phyloP scores from a whole-genome alignment of 208 protist species.

The Trypanosoma grayi region DNA sequence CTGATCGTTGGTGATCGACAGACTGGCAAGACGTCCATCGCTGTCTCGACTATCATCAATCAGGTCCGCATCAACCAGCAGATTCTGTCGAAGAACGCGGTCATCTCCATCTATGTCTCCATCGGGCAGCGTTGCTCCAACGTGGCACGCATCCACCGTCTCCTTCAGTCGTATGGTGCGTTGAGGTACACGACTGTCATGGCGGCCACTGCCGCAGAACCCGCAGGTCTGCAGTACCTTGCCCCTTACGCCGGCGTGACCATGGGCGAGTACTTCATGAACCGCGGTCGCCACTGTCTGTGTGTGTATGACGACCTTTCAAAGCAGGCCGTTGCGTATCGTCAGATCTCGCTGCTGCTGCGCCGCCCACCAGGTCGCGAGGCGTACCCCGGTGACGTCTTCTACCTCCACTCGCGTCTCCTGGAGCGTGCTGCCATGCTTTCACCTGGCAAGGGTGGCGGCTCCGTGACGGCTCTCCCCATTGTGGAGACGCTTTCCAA shows the following conservation, averaged over 20 bases:
- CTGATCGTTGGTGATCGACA: conserved; percentile 94
- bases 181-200: conserved; percentile 91
- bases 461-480: conserved; percentile 91
- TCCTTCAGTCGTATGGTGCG: conserved; percentile 78
- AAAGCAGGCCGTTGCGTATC: conserved; percentile 94
- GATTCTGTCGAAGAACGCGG: conserved; percentile 84
- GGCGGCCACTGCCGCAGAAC: conserved; percentile 90
- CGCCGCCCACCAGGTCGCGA: conserved; percentile 90
- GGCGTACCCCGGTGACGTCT: conserved; percentile 95
- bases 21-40: conserved; percentile 93
- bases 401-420: conserved; percentile 94
- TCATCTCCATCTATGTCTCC: conserved; percentile 93
- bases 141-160: conserved; percentile 88
- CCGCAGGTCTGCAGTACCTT: conserved; percentile 90
- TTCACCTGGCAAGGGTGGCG: conserved; percentile 69
- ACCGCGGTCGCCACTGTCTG: conserved; percentile 90
- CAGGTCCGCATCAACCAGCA: conserved; percentile 90
- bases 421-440: conserved; percentile 93
- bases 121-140: conserved; percentile 93
- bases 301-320: conserved; percentile 95
- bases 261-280: conserved; percentile 93
- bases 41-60: conserved; percentile 93
- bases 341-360: conserved; percentile 93
- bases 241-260: conserved; percentile 90
- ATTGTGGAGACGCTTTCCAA: conserved; percentile 94